Evolutionary conservation across 805 yeast genomes (phyloP), one percentile per base, ranked within the genome.

Genomic region (Geotrichum ghanense): DNA sequence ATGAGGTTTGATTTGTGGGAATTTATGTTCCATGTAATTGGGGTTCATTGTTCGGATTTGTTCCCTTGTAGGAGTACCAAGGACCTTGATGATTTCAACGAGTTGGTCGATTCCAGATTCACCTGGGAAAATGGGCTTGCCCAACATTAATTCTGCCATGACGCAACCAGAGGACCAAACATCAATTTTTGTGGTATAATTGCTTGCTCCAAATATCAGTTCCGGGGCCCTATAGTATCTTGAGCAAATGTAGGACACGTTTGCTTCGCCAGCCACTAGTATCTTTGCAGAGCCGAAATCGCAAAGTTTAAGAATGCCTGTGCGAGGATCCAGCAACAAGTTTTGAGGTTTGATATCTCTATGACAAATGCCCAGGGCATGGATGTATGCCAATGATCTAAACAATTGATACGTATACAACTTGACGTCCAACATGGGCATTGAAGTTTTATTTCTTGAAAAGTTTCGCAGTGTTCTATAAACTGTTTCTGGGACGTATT

Each of bases 101-200:
- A 90, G 75, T 66, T 92, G 98, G 64, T 92, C 98, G 49, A 92
- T 90, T 34, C 98, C 97, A 50, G 89, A 81, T 63, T 92, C 97
- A 41, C 98, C 98, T 10, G 98, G 98, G 68, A 92, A 92, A 53
- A 92, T 70, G 12, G 98, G 98, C 63, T 88, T 97, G 16, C 98
- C 97, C 48, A 92, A 73, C 52, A 89, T 78, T 58, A 92, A 70
- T 67, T 92, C 98, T 3, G 97, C 97, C 86, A 92, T 88, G 20
- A 92, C 98, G 70, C 98, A 92, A 19, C 95, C 96, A 12, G 95
- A 87, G 12, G 95, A 85, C 98, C 98, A 92, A 43, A 92, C 78
- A 63, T 92, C 98, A 54, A 92, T 92, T 64, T 90, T 89, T 24
- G 97, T 88, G 5, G 97, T 87, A 66, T 92, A 92, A 65, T 89